A percentile compares a stretch with the other conserved stretches of the same genome.
Conservation (phyloP, 495 filamentous ascomycete genomes). For the Acidiella bohemica region DNA sequence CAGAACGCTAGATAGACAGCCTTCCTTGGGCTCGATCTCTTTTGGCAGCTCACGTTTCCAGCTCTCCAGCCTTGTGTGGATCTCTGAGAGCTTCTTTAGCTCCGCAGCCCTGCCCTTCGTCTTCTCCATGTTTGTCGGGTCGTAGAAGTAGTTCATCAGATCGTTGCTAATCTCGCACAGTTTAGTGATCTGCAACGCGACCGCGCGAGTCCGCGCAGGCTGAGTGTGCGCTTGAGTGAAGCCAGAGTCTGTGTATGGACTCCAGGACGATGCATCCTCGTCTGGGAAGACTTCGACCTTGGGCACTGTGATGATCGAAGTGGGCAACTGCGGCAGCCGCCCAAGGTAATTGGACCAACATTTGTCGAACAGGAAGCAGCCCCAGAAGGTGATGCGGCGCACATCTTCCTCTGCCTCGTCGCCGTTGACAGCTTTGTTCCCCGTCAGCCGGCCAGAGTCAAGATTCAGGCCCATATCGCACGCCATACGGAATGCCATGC, state of each 20-base stretch:
- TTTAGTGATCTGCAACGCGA: conserved; percentile 66
- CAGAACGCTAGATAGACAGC: conserved; percentile 73
- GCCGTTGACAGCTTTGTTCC: conserved; percentile 41
- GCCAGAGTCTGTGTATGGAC: conserved; percentile 77
- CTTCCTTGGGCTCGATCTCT: conserved; percentile 82
- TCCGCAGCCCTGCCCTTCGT: conserved; percentile 57
- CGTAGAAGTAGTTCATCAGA: conserved; percentile 79
- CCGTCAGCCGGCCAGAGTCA: conserved; percentile 50
- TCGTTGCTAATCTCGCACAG: conserved; percentile 91
- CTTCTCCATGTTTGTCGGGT: conserved; percentile 53
- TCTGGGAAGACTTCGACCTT: conserved; percentile 84
- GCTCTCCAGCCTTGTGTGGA: conserved; percentile 79
- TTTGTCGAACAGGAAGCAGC: conserved; percentile 97
- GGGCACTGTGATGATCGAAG: conserved; percentile 61
- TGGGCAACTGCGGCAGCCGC: conserved; percentile 74
- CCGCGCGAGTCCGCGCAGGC: conserved; percentile 67
- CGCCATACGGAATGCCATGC: conserved; percentile 98
- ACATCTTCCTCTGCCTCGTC: conserved; percentile 80
- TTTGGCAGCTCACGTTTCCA: conserved; percentile 79
- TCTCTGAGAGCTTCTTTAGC: conserved; percentile 80
- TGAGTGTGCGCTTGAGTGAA: conserved; percentile 55
- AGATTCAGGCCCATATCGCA: conserved; percentile 86
- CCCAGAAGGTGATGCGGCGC: conserved; percentile 88
- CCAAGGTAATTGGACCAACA: conserved; percentile 98
- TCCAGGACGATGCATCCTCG: conserved; percentile 78